These are phyloP conservation scores for Paecilomyces sp. DNA, from an alignment of 2,329 filamentous ascomycete genomes.

Conservation along the genomic window DNA sequence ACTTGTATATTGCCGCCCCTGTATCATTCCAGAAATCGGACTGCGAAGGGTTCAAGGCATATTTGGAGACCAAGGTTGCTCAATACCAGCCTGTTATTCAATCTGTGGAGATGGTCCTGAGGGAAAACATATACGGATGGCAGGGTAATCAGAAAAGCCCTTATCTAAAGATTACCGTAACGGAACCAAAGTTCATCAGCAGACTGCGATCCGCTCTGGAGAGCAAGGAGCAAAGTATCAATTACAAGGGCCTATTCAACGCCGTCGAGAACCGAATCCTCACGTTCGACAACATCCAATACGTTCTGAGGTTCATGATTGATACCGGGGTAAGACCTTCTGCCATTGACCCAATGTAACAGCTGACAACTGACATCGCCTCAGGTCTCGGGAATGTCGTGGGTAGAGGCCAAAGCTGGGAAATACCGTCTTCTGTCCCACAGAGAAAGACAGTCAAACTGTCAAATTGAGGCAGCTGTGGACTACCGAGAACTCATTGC, in stretches of 20 bases:
- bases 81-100: conserved; percentile 67
- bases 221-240: conserved; percentile 55
- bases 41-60: conserved; percentile 69
- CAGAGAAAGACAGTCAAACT: conserved; percentile 73
- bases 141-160: conserved; percentile 88
- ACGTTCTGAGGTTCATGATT: conserved; percentile 94
- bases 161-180: conserved; percentile 89
- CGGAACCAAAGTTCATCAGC: conserved; percentile 76
- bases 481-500: conserved; percentile 78
- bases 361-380: conserved; percentile 3
- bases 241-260: conserved; percentile 89
- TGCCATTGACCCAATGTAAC: neutral
- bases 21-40: conserved; percentile 72
- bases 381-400: conserved; percentile 88
- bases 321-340: conserved; percentile 64
- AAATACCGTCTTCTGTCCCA: conserved; percentile 65
- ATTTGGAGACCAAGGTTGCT: conserved; percentile 71
- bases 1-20: conserved; percentile 87
- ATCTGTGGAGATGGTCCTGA: conserved; percentile 71
- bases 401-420: conserved; percentile 76
- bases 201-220: conserved; percentile 71
- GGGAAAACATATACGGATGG: conserved; percentile 89
- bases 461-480: conserved; percentile 88
- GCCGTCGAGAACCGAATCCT: conserved; percentile 62
- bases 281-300: conserved; percentile 95